Evolutionary conservation across 805 yeast genomes (phyloP), one percentile per base, ranked within the genome.

Genomic region (Cyberlindnera mississippiensis): DNA sequence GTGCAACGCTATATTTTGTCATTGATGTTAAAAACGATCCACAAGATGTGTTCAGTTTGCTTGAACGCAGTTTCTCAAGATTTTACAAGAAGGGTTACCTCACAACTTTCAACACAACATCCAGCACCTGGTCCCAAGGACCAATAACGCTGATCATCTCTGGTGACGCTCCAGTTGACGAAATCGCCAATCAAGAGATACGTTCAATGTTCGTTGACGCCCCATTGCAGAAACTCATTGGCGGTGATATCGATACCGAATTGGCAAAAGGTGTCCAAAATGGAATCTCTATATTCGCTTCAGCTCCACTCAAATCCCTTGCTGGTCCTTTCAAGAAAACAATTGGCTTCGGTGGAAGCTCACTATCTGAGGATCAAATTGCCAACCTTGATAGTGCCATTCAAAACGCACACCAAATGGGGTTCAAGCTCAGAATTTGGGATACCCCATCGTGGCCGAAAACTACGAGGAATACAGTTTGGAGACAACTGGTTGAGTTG

Each of bases 401-500:
- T 13, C 41, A 45, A 3, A 40, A 44, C 13, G 81, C 85, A 2
- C 86, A 81, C 50, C 53, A 59, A 3, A 44, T 62, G 37, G 76
- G 77, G 11, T 52, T 82, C 31, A 68, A 71, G 49, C 75, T 86
- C 0, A 65, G 91, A 42, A 64, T 82, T 24, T 84, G 90, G 90
- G 89, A 81, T 15, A 79, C 78, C 8, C 80, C 86, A 1, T 67
- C 67, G 38, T 82, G 88, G 88, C 89, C 90, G 4, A 56, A 59
- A 2, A 45, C 52, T 12, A 57, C 64, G 22, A 68, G 76, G 44
- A 57, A 72, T 35, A 55, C 56, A 3, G 70, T 80, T 30, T 76
- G 83, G 77, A 51, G 61, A 38, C 76, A 73, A 42, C 62, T 79
- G 13, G 55, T 69, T 33, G 63, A 60, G 14, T 45, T 67, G 12